These are phyloP conservation scores for Penicillium sp. DNA, from an alignment of 2,329 filamentous ascomycete genomes.

Conservation along the genomic window DNA sequence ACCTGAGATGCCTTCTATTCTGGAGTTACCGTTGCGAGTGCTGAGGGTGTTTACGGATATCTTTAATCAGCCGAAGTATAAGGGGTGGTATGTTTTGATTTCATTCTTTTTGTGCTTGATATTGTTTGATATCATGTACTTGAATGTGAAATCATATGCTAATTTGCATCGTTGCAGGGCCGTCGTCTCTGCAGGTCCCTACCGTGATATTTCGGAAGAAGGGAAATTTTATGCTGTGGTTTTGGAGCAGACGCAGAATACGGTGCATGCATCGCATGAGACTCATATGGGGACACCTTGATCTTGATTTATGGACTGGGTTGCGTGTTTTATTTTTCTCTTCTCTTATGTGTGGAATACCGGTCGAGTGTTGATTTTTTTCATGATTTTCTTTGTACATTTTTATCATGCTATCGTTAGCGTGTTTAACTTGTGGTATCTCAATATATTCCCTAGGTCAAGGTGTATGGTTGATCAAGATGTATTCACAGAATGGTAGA, in stretches of 20 bases:
- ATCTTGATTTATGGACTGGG: background rate
- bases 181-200: slow-evolving; percentile 35
- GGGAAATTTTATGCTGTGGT: slow-evolving; percentile 42
- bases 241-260: slow-evolving; percentile 30
- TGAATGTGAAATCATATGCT: background rate
- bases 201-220: slow-evolving; percentile 38
- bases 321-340: background rate
- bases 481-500: no score
- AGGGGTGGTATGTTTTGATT: slow-evolving; percentile 34
- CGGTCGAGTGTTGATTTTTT: background rate
- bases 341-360: background rate
- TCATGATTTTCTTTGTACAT: background rate
- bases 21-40: slow-evolving; percentile 37
- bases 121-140: background rate
- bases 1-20: slow-evolving; percentile 35
- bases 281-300: slow-evolving; percentile 10
- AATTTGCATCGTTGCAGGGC: slow-evolving; percentile 26
- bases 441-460: background rate
- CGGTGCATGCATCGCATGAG: background rate
- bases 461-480: no score
- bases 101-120: background rate
- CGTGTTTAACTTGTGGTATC: background rate
- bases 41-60: slow-evolving; percentile 41
- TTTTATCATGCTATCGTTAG: background rate
- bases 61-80: slow-evolving; percentile 41